Evolutionary conservation across 305 asterid species (phyloP).

Genomic region (Withania somnifera): DNA sequence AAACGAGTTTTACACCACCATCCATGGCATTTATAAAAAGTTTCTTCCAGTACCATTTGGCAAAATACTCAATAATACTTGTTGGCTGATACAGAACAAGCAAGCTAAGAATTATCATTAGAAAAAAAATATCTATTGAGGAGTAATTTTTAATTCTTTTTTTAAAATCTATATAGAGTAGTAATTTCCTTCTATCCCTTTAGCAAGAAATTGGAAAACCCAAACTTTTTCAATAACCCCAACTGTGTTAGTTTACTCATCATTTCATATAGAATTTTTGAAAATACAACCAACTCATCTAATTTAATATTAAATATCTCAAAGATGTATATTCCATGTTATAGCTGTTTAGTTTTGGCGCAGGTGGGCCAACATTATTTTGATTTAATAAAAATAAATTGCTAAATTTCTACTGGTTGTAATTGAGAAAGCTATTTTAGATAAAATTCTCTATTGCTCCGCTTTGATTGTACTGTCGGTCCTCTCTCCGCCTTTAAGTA

Average conservation of each 20-base stretch:
- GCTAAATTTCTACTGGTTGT: not conserved
- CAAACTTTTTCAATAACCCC: not conserved
- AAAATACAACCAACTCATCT: not conserved
- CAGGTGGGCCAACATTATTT: not conserved
- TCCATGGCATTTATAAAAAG: too few relatives aligned
- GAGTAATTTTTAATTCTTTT: too few relatives aligned
- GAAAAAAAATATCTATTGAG: too few relatives aligned
- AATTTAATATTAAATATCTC: not conserved
- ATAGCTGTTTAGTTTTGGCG: not conserved
- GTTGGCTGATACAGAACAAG: not conserved
- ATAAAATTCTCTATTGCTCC: too few relatives aligned
- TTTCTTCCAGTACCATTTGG: not conserved
- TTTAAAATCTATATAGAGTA: not conserved
- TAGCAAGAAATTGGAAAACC: not conserved
- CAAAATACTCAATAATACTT: not conserved
- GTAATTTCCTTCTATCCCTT: not conserved
- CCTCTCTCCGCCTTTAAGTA: not conserved
- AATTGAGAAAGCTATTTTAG: not conserved
- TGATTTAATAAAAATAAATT: not conserved
- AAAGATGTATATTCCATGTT: not conserved
- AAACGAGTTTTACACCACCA: too few relatives aligned
- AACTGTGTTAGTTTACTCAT: not conserved
- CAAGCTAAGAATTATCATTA: not conserved
- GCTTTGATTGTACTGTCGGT: too few relatives aligned
- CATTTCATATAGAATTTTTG: not conserved